Percentiles rank a stretch among this genome's conserved stretches.
These are phyloP conservation scores for Fusarium setosum DNA, from an alignment of 2,329 filamentous ascomycete genomes.

Conservation along the genomic window DNA sequence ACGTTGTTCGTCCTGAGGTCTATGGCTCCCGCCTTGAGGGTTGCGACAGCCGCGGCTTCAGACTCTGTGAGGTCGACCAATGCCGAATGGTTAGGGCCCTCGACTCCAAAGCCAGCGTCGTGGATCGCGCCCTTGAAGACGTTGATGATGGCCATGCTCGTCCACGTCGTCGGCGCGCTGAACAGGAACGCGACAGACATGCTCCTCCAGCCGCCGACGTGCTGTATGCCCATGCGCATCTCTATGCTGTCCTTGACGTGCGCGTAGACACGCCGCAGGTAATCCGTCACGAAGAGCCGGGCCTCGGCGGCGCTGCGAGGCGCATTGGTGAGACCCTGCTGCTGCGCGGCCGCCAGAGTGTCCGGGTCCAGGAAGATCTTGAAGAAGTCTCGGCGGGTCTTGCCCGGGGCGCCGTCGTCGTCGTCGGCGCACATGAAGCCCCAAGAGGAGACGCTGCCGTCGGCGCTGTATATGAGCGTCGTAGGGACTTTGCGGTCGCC, in stretches of 20 bases:
- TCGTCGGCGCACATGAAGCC: constrained; percentile 63
- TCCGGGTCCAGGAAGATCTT: constrained; percentile 64
- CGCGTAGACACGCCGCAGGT: constrained; percentile 59
- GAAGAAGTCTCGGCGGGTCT: constrained; percentile 61
- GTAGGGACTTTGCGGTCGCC: constrained; percentile 68
- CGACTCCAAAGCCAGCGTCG: constrained; percentile 60
- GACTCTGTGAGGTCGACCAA: constrained; percentile 60
- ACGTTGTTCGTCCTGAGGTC: constrained; percentile 51
- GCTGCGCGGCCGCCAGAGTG: constrained; percentile 55
- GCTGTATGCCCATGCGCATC: constrained; percentile 51
- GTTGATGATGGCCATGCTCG: constrained; percentile 60
- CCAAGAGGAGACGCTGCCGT: constrained; percentile 60
- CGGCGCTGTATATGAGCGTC: constrained; percentile 58
- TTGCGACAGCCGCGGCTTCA: constrained; percentile 60
- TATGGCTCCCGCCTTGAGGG: constrained; percentile 55
- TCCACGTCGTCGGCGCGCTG: constrained; percentile 69
- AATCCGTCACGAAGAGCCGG: constrained; percentile 61
- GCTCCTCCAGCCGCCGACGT: constrained; percentile 54
- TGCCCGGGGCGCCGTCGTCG: constrained; percentile 47
- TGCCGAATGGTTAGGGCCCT: constrained; percentile 52
- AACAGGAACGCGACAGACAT: constrained; percentile 65
- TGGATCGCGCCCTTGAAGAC: constrained; percentile 59
- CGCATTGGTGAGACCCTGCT: constrained; percentile 55
- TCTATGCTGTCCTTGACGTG: constrained; percentile 60
- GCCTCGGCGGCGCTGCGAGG: constrained; percentile 56